phyloP scores from a whole-genome alignment of 2,329 filamentous ascomycete genomes.

The Fusarium staphyleae region DNA sequence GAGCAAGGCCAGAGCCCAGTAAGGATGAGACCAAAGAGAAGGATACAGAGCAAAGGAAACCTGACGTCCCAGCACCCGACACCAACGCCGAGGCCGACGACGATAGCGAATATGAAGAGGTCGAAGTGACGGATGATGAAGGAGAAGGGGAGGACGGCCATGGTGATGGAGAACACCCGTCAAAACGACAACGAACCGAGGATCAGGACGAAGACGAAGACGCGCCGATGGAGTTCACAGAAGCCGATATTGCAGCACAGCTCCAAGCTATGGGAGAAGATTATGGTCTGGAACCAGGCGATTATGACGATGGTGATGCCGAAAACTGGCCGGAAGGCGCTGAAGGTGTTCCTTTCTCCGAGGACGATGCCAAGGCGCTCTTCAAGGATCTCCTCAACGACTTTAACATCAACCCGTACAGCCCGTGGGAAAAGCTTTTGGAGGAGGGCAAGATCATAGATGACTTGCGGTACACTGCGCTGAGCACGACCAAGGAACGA shows the following conservation, averaged over 20 bases:
- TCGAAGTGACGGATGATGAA: slow-evolving; percentile 65
- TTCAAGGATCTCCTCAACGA: slow-evolving; percentile 91
- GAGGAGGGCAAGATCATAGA: slow-evolving; percentile 83
- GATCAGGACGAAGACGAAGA: slow-evolving; percentile 60
- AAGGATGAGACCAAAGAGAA: slow-evolving; percentile 11
- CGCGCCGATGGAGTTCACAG: slow-evolving; percentile 78
- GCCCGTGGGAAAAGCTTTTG: slow-evolving; percentile 88
- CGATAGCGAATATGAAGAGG: slow-evolving; percentile 78
- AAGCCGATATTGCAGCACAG: slow-evolving; percentile 94
- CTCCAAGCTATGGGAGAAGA: slow-evolving; percentile 87
- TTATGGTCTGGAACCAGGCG: slow-evolving; percentile 79
- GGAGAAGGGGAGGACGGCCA: slow-evolving; percentile 49
- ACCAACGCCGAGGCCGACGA: slow-evolving; percentile 41
- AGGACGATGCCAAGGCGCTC: slow-evolving; percentile 76
- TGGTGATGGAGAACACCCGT: slow-evolving; percentile 51
- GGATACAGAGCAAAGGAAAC: neutral
- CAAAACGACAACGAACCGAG: slow-evolving; percentile 71
- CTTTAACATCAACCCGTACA: slow-evolving; percentile 82
- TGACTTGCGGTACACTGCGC: slow-evolving; percentile 84
- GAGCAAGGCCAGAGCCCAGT: slow-evolving; percentile 13
- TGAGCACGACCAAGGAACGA: slow-evolving; percentile 80
- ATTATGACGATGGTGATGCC: slow-evolving; percentile 72
- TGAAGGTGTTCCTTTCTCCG: slow-evolving; percentile 73
- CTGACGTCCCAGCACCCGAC: neutral
- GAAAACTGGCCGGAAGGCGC: slow-evolving; percentile 73